phyloP scores from a whole-genome alignment of 805 yeast genomes.

The Candida nitratophila region DNA sequence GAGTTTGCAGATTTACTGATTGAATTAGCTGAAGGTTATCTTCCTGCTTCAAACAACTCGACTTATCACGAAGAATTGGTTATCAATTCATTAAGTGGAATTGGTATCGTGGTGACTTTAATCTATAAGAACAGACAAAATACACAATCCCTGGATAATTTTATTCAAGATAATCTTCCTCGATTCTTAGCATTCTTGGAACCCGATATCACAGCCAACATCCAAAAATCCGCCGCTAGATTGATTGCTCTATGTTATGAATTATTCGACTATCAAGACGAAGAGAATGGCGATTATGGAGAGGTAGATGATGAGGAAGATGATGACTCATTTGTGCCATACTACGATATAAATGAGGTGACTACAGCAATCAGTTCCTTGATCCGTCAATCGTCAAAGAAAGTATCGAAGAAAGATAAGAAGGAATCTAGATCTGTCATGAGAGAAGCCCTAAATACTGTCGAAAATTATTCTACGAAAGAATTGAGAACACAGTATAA shows the following conservation, averaged over 20 bases:
- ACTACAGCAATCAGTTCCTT: slow-evolving; percentile 33
- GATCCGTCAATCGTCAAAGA: slow-evolving; percentile 46
- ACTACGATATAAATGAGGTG: slow-evolving; percentile 44
- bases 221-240: slow-evolving; percentile 49
- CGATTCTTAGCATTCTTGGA: slow-evolving; percentile 36
- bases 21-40: slow-evolving; percentile 33
- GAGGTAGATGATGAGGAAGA: slow-evolving; percentile 36
- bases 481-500: slow-evolving; percentile 16
- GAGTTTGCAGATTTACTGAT: slow-evolving; percentile 35
- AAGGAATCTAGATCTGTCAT: slow-evolving; percentile 52
- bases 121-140: slow-evolving; percentile 30
- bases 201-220: slow-evolving; percentile 32
- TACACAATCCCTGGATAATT: slow-evolving; percentile 32
- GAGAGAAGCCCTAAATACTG: slow-evolving; percentile 47
- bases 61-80: slow-evolving; percentile 29
- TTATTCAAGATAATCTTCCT: slow-evolving; percentile 32
- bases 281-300: slow-evolving; percentile 29
- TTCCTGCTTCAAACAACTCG: slow-evolving; percentile 16
- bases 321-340: slow-evolving; percentile 33
- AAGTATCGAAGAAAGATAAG: slow-evolving; percentile 55
- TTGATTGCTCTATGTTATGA: slow-evolving; percentile 53
- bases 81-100: slow-evolving; percentile 38
- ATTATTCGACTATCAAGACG: slow-evolving; percentile 36
- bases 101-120: slow-evolving; percentile 37
- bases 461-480: slow-evolving; percentile 27